Conservation (phyloP, 2,329 filamentous ascomycete genomes). For the Hyphodiscus sp. region DNA sequence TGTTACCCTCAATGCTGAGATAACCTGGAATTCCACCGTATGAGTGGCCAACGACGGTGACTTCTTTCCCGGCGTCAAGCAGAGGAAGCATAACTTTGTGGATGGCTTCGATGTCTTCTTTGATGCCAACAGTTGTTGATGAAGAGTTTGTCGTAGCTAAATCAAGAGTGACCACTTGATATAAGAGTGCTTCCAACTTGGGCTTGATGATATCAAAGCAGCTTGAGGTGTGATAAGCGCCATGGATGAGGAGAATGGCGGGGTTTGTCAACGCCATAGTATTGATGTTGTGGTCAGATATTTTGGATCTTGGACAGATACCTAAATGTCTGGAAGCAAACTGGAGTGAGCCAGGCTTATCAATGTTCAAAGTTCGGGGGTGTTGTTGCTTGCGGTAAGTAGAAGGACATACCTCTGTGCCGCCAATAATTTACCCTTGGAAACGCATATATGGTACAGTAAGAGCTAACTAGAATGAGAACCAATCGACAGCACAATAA, state of each 20-base stretch:
- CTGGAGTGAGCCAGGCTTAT: too few relatives aligned
- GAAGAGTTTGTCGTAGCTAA: not conserved
- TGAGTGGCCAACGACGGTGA: conserved; percentile 33
- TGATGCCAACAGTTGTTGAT: not conserved
- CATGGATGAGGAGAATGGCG: conserved; percentile 11
- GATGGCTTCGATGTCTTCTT: conserved; percentile 9
- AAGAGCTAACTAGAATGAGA: too few relatives aligned
- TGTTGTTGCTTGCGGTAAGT: too few relatives aligned
- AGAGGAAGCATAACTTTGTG: not conserved
- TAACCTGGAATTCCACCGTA: conserved; percentile 32
- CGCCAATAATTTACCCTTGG: too few relatives aligned
- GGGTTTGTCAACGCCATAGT: not conserved
- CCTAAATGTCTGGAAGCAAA: too few relatives aligned
- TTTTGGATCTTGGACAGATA: too few relatives aligned
- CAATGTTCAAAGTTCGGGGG: too few relatives aligned
- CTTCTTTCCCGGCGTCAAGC: conserved; percentile 21
- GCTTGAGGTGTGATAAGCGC: conserved; percentile 9
- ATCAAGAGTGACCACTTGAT: conserved; percentile 3
- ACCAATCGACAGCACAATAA: too few relatives aligned
- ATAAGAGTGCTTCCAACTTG: conserved; percentile 5
- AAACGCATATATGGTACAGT: too few relatives aligned
- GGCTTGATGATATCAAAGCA: conserved; percentile 3
- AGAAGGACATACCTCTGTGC: too few relatives aligned
- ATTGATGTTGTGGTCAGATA: too few relatives aligned
- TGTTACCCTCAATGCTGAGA: conserved; percentile 29